Evolutionary conservation across 768 basidiomycete species (phyloP), one percentile per base, ranked within the genome.

Genomic region (Hypsizygus marmoreus): DNA sequence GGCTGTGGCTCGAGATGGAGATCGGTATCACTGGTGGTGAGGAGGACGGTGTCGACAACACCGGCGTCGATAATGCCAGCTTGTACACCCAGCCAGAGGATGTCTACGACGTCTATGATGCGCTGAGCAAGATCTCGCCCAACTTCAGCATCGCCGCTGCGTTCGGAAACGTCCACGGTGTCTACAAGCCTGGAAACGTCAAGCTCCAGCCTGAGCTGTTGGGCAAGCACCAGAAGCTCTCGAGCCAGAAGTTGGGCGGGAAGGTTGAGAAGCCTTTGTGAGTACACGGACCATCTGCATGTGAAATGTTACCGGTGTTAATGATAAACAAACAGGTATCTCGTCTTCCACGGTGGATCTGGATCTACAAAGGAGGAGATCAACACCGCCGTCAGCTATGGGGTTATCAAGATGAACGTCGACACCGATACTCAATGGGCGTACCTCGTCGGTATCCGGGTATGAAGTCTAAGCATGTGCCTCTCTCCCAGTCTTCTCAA

Each of bases 11-110:
- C 67, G 97, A 99, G 81, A 99, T 99, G 97, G 97, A 99, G 73
- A 99, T 99, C 66, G 97, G 97, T 62, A 98, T 99, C 71, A 99
- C 97, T 40, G 97, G 97, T 62, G 97, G 97, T 59, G 97, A 99
- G 69, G 97, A 99, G 68, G 97, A 98, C 63, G 95, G 97, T 65
- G 97, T 99, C 38, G 95, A 99, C 74, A 99, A 99, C 80, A 87
- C 92, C 35, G 83, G 76, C 31, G 93, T 93, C 51, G 97, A 99
- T 74, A 99, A 98, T 72, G 75, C 85, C 35, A 80, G 81, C 49
- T 76, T 98, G 61, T 99, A 99, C 80, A 99, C 97, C 20, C 97
- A 99, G 69, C 95, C 97, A 29, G 87, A 92, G 59, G 95, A 99
- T 58, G 84, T 99, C 60, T 95, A 75, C 60, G 95, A 97, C 40